Percentiles rank a stretch among this genome's conserved stretches.
These are phyloP conservation scores for Quercus alba DNA, from an alignment of 306 rosid genomes.

Conservation along the genomic window DNA sequence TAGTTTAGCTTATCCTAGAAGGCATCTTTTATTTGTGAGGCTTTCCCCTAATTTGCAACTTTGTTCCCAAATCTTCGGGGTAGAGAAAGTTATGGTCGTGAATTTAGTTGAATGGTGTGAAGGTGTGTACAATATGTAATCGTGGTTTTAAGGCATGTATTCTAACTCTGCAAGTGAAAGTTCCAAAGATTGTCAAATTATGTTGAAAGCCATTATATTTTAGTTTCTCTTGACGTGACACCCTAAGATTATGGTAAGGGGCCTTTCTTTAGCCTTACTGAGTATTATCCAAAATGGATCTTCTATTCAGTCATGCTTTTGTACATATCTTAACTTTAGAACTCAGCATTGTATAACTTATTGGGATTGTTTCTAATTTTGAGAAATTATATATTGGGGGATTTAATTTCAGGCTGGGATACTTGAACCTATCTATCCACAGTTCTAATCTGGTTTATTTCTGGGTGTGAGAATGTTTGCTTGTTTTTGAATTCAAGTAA, in stretches of 20 bases:
- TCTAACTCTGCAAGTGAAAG: not conserved
- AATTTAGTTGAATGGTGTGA: too few relatives aligned
- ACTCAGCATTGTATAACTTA: not conserved
- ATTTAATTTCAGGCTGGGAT: not conserved
- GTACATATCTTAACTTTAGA: not conserved
- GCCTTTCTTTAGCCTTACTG: not conserved
- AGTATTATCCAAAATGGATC: not conserved
- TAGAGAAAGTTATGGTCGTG: too few relatives aligned
- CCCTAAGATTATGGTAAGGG: not conserved
- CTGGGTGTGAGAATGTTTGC: not conserved
- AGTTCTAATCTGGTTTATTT: not conserved
- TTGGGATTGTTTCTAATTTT: not conserved
- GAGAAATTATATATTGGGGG: not conserved
- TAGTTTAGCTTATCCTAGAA: slow-evolving; percentile 1
- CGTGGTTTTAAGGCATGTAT: not conserved
- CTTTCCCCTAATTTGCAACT: not conserved
- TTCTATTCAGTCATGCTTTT: not conserved
- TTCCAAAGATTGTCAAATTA: not conserved
- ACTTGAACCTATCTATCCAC: not conserved
- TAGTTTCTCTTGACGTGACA: not conserved
- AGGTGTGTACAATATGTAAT: not conserved
- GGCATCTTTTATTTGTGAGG: not conserved
- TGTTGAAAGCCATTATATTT: not conserved
- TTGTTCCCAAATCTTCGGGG: not conserved
- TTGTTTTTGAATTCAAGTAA: not conserved